A percentile compares a stretch with the other conserved stretches of the same genome.
These are phyloP conservation scores for Aphanomyces euteiches DNA, from an alignment of 352 stramenopile species.

Conservation along the genomic window DNA sequence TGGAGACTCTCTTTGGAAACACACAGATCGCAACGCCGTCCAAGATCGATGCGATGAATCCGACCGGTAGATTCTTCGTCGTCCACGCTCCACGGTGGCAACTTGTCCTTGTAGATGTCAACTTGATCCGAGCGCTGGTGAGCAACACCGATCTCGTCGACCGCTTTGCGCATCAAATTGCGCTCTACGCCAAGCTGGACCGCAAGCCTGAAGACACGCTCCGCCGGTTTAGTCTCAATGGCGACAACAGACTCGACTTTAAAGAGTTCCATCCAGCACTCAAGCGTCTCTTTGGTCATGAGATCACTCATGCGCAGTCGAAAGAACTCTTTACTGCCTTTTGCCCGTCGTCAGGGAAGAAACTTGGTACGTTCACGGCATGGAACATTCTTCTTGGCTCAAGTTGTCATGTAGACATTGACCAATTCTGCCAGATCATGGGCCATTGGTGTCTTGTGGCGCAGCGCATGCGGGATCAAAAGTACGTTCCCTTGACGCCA, in stretches of 20 bases:
- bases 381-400: background rate
- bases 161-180: slow-evolving; percentile 58
- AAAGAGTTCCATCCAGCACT: slow-evolving; percentile 70
- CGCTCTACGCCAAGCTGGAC: slow-evolving; percentile 52
- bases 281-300: slow-evolving; percentile 45
- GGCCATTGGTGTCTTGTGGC: slow-evolving; percentile 62
- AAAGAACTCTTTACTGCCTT: slow-evolving; percentile 66
- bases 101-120: background rate
- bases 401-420: slow-evolving; percentile 46
- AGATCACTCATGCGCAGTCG: background rate
- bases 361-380: slow-evolving; percentile 42
- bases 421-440: slow-evolving; percentile 79
- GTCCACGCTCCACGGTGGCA: background rate
- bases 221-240: slow-evolving; percentile 70
- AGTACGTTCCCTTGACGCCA: slow-evolving; percentile 10
- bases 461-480: slow-evolving; percentile 31
- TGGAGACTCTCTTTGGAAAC: background rate
- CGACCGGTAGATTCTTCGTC: slow-evolving; percentile 38
- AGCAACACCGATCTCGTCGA: slow-evolving; percentile 51
- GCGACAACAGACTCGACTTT: slow-evolving; percentile 64
- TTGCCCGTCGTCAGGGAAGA: slow-evolving; percentile 58
- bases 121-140: slow-evolving; percentile 38
- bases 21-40: slow-evolving; percentile 34
- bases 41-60: slow-evolving; percentile 80
- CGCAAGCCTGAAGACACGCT: slow-evolving; percentile 70